These are phyloP conservation scores for Edaphochlamys debaryana DNA, from an alignment of 139 green algal genomes.

Conservation along the genomic window DNA sequence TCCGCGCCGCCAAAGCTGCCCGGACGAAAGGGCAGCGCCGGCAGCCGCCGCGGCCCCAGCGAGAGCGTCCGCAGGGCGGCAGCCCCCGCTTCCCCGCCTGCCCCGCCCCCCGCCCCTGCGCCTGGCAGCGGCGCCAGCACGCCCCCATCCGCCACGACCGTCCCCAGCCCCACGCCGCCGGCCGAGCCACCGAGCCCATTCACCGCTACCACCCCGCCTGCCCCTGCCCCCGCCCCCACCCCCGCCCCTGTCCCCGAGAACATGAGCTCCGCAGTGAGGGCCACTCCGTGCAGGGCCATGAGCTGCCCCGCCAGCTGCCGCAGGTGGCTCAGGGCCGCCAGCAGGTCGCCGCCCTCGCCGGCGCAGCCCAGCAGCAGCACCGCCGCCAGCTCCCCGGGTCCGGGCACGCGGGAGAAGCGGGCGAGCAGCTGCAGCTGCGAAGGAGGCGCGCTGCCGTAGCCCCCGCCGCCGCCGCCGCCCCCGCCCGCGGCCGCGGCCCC, in stretches of 20 bases:
- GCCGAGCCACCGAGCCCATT: background rate
- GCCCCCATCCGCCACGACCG: too few relatives aligned
- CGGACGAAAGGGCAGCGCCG: background rate
- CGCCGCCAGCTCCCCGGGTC: background rate
- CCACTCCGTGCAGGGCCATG: background rate
- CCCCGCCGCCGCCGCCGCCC: too few relatives aligned
- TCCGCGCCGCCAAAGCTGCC: too few relatives aligned
- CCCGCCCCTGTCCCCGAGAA: too few relatives aligned
- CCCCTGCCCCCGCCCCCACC: background rate
- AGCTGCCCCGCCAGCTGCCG: background rate
- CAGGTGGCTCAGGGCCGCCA: background rate
- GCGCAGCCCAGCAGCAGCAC: background rate
- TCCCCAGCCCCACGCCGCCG: background rate
- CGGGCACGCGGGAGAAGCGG: constrained; percentile 1
- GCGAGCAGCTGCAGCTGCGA: background rate
- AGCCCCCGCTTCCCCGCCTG: too few relatives aligned
- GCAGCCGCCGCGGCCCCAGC: background rate
- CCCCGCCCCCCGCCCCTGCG: too few relatives aligned
- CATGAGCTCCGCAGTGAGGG: background rate
- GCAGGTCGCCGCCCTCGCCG: background rate
- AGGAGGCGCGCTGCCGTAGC: background rate
- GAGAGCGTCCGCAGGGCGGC: too few relatives aligned
- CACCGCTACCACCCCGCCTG: background rate
- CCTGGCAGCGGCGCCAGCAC: too few relatives aligned
- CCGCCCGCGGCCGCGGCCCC: too few relatives aligned